Base-by-base conservation (phyloP, 176 grass and related monocot genomes). In the Oryza brachyantha region DNA sequence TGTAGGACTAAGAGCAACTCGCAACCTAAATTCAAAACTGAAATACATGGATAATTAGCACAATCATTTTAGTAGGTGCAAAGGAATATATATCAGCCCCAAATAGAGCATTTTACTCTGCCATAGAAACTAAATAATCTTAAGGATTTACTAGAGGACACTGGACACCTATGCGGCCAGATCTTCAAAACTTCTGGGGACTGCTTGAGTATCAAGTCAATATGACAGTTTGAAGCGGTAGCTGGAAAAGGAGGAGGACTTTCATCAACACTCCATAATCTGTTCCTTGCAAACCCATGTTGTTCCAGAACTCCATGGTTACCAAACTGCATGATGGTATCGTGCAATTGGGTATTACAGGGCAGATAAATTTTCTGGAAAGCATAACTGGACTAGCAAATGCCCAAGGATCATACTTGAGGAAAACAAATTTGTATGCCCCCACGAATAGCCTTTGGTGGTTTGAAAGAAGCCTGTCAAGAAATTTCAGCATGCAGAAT, bases 231-330 rank as follows among this genome's bases (percentile, higher is more conserved):
- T 69, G 77, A 79, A 66, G 57, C 72, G 66, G 63, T 35, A 63
- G 86, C n/a, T 24, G 87, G 73, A 68, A 45, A 77, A 76, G 86
- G 73, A 75, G 88, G 88, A 38, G 91, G 83, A 82, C 61, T 73
- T 17, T 75, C 61, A 74, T 97, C 93, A 63, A 93, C 50, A 61
- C 55, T 88, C 93, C 93, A 97, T n/a, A 86, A 36, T 57, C 68
- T 69, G 61, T 88, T 93, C 85, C 90, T 93, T 60, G 90, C 93
- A 42, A 90, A 97, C 68, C 93, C 93, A 82, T 97, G 93, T 3
- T 89, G 64, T 38, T 85, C 76, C 57, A 97, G 88, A 71, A 79
- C 16, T 86, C 93, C 93, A 29, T 84, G 63, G 83, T 68, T 92
- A 72, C 86, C 87, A 83, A 95, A 87, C 89, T 94, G 84, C 55